Base-by-base conservation (phyloP, 2,329 filamentous ascomycete species). In the Alternaria atra region DNA sequence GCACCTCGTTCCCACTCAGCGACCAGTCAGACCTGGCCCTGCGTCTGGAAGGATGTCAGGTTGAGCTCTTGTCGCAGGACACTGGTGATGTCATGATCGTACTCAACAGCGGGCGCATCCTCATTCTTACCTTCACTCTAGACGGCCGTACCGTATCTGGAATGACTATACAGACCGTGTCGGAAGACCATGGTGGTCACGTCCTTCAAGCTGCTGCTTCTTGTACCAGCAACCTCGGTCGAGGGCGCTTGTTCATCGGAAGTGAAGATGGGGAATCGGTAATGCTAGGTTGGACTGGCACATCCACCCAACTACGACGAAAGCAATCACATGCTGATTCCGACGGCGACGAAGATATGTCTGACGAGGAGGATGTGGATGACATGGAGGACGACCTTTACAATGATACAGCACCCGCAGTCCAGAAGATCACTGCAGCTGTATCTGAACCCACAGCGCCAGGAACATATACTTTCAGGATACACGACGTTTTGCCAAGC, bases 141-240 rank as follows among this genome's bases (percentile, higher is more conserved):
- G 94, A 97, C 75, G 95, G 96, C 15, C 88, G 95, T 55, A 96
- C 92, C 2, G 93, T 99, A 2, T 97, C 94, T 27, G 93, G 93
- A 1, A 84, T 99, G 62, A 88, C 86, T n/a, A 80, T 99, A 54
- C 88, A 87, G 64, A 79, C 87, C 39, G 83, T 97, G 5, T 74
- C 86, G 5, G 71, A 81, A 39, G 87, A 91, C 55, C 83, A 85
- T 25, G 90, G 91, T 9, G 90, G 90, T 7, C 76, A 80, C 30
- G 63, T 91, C 9, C 74, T 96, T 59, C 85, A 85, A 50, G 84
- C 85, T 42, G 81, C 85, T 23, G 86, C 89, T 27, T 90, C 92
- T 1, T 93, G 91, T 63, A 85, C 92, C 2, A 87, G 89, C 25
- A 87, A 84, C 54, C 77, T 98, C 3, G 87, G 88, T 4, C 87